Percentiles rank a stretch among this genome's conserved stretches.
These are phyloP conservation scores for Penicillium sp. DNA, from an alignment of 2,329 filamentous ascomycete genomes.

Conservation along the genomic window DNA sequence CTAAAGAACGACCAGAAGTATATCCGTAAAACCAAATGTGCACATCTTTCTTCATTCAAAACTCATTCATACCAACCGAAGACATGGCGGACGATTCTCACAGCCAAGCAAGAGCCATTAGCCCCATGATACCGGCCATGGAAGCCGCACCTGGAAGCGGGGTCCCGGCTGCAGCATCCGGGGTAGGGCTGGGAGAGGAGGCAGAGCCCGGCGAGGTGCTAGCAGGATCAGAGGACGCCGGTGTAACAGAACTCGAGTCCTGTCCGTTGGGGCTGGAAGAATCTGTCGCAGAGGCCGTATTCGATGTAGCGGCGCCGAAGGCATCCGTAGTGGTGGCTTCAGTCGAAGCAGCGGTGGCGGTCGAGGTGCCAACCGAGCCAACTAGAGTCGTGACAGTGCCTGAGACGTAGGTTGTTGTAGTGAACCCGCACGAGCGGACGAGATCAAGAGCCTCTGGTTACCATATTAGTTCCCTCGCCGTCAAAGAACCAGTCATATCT, in stretches of 20 bases:
- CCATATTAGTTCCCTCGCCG: constrained; percentile 4
- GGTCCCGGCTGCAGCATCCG: constrained; percentile 15
- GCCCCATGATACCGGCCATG: constrained; percentile 24
- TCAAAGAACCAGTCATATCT: not conserved
- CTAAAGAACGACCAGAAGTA: constrained; percentile 3
- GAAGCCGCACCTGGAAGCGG: constrained; percentile 15
- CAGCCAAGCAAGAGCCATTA: constrained; percentile 28
- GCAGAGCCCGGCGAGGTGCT: constrained; percentile 2
- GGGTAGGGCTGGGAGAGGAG: constrained; percentile 12
- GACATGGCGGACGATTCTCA: constrained; percentile 6
- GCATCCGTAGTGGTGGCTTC: constrained; percentile 4
- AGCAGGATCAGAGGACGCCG: not conserved
- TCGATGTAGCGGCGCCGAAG: not conserved
- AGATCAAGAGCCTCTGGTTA: constrained; percentile 31
- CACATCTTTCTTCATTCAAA: not conserved
- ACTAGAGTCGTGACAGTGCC: constrained; percentile 21
- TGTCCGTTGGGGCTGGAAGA: constrained; percentile 3
- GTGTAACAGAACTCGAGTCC: not conserved
- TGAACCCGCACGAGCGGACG: constrained; percentile 28
- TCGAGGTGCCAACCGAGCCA: constrained; percentile 9
- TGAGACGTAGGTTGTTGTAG: constrained; percentile 28
- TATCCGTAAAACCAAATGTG: not conserved
- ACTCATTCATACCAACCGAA: not conserved
- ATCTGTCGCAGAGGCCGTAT: constrained; percentile 2
- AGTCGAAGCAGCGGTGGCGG: constrained; percentile 1